Evolutionary conservation across 257 asterid species (phyloP), one percentile per base, ranked within the genome.

Genomic region (Voacanga thouarsii): DNA sequence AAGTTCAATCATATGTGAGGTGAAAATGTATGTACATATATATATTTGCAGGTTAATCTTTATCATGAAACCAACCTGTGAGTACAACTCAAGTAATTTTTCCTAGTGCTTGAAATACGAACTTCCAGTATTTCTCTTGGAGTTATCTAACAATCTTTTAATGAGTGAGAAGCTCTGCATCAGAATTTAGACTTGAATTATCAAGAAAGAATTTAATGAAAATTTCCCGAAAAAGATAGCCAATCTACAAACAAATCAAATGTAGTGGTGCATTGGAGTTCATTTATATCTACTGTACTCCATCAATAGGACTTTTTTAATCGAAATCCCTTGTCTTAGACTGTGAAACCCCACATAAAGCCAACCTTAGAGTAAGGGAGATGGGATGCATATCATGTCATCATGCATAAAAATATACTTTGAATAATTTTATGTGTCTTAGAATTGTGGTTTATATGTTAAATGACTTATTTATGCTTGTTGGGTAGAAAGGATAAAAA

Each of bases 131-230:
- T 83, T 83, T 75, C 91, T 88, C 85, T 91, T 95, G 83, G 24
- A 80, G 80, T 76, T 79, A 75, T 90, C 97, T 59, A 96, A 80
- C 88, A 96, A 77, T 83, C 90, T 92, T 86, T 84, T 96, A 69
- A 87, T 82, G 81, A 90, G 53, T 72, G 91, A 88, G 80, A 96
- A 89, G 89, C 96, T 86, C 99, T 96, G 98, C 81, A 81, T 55
- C 67, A 74, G 72, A 82, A 77, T 82, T 51, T 45, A 72, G 12
- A 75, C 53, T 53, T 74, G 43, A 12, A 71, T 74, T 61, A 73
- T 65, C 41, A 28, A 73, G 30, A 55, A 47, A 66, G 12, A 3
- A 12, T 39, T 39, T 66, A 39, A 41, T 41, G 51, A 41, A 39
- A 39, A 12, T 53, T 55, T 55, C 37, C 63, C 49, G 45, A 21